Conservation (phyloP, 345 rosid species). For the Erucastrum elatum region DNA sequence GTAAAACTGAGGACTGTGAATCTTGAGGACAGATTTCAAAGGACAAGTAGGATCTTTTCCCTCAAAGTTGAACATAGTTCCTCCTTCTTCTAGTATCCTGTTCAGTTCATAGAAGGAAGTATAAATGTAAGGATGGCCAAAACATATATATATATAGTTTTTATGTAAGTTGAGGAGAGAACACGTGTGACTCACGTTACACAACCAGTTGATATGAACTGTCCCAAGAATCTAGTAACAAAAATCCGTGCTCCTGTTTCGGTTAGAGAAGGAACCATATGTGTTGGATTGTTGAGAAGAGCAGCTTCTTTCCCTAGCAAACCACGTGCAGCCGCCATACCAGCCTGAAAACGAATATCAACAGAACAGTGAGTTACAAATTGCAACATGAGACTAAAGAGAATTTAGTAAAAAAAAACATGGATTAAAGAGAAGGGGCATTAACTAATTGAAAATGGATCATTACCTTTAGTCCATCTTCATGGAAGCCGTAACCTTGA, state of each 20-base stretch:
- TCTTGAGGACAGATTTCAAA: slow-evolving; percentile 52
- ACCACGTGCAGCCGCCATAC: slow-evolving; percentile 65
- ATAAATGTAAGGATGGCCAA: background rate
- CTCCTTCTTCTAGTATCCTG: slow-evolving; percentile 89
- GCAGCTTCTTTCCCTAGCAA: slow-evolving; percentile 54
- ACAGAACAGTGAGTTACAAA: background rate
- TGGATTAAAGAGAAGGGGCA: background rate
- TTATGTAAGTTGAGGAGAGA: background rate
- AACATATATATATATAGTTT: too few species aligned
- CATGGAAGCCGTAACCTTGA: slow-evolving; percentile 97
- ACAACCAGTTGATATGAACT: slow-evolving; percentile 62
- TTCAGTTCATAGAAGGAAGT: background rate
- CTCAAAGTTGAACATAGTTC: slow-evolving; percentile 72
- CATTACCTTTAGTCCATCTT: slow-evolving; percentile 83
- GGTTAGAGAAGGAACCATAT: slow-evolving; percentile 72
- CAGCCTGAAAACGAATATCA: slow-evolving; percentile 52
- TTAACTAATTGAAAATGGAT: background rate
- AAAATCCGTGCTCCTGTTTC: slow-evolving; percentile 77
- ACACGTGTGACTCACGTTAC: slow-evolving; percentile 57
- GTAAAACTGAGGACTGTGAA: slow-evolving; percentile 83
- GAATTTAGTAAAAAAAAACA: background rate
- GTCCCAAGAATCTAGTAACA: slow-evolving; percentile 73
- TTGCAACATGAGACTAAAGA: too few species aligned
- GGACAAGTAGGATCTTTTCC: slow-evolving; percentile 51
- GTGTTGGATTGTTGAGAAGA: slow-evolving; percentile 61